phyloP scores from a whole-genome alignment of 2,329 filamentous ascomycete species.

The Clonostachys solani region DNA sequence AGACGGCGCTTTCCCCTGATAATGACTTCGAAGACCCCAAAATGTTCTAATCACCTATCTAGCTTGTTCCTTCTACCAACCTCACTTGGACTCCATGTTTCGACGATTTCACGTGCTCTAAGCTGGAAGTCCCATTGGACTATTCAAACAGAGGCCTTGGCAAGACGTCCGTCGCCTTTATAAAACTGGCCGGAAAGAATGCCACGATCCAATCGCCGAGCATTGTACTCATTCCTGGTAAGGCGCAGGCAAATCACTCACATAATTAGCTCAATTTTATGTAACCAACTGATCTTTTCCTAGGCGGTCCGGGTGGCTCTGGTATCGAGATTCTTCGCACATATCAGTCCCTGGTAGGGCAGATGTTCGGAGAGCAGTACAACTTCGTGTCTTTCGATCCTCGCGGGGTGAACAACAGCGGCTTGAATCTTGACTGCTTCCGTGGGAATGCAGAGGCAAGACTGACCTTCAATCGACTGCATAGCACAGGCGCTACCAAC shows the following conservation, averaged over 20 bases:
- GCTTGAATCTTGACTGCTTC: slow-evolving; percentile 19
- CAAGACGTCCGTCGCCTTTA: slow-evolving; percentile 19
- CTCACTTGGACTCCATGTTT: slow-evolving; percentile 23
- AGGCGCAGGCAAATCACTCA: slow-evolving; percentile 1
- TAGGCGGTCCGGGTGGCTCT: slow-evolving; percentile 29
- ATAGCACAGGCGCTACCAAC: slow-evolving; percentile 17
- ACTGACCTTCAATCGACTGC: slow-evolving; percentile 13
- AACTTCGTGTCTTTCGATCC: slow-evolving; percentile 36
- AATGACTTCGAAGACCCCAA: slow-evolving; percentile 5
- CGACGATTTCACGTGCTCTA: slow-evolving; percentile 19
- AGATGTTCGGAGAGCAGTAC: slow-evolving; percentile 30
- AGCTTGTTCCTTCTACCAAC: slow-evolving; percentile 21
- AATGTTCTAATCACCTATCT: slow-evolving; percentile 7
- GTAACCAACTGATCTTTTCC: slow-evolving; percentile 5
- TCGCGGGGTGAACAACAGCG: slow-evolving; percentile 30
- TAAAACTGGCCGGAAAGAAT: slow-evolving; percentile 20
- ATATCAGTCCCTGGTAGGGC: slow-evolving; percentile 8
- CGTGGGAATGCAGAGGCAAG: slow-evolving; percentile 17
- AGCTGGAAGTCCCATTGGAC: slow-evolving; percentile 20
- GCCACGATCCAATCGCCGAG: slow-evolving; percentile 16
- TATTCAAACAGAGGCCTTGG: slow-evolving; percentile 16
- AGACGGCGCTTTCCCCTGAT: slow-evolving; percentile 8
- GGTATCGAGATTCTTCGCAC: slow-evolving; percentile 21
- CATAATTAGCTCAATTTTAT: slow-evolving; percentile 1
- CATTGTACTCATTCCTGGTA: slow-evolving; percentile 19